Percentiles rank a stretch among this genome's conserved stretches.
Conservation (phyloP, 2,329 filamentous ascomycete genomes). For the Scleromitrula shiraiana region DNA sequence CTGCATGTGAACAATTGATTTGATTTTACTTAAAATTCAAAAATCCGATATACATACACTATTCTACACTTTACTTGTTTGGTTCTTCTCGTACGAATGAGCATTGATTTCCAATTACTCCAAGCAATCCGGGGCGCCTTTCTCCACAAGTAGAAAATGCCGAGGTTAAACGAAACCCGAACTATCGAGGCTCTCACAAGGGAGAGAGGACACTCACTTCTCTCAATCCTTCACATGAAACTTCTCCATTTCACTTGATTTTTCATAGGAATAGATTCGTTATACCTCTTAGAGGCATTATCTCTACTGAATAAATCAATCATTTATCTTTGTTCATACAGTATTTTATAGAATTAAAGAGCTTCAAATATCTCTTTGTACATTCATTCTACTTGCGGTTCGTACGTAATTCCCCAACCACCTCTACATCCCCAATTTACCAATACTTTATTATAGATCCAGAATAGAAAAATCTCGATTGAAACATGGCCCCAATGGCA, state of each 20-base stretch:
- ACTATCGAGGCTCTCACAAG: constrained; percentile 7
- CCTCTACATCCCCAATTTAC: neutral
- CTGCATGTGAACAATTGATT: too few relatives aligned
- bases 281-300: neutral
- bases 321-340: too few relatives aligned
- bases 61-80: too few relatives aligned
- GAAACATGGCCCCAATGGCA: constrained; percentile 20
- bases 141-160: constrained; percentile 3
- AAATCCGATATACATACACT: too few relatives aligned
- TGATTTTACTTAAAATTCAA: too few relatives aligned
- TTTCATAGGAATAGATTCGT: neutral
- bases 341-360: too few relatives aligned
- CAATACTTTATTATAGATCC: neutral
- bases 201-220: neutral
- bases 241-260: neutral
- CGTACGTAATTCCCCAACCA: too few relatives aligned
- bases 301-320: too few relatives aligned
- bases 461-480: too few relatives aligned
- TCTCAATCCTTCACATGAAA: constrained; percentile 1
- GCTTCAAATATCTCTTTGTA: neutral
- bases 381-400: neutral
- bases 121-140: neutral
- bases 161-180: constrained; percentile 7
- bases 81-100: too few relatives aligned
- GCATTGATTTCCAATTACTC: neutral